A percentile compares a stretch with the other conserved stretches of the same genome.
These are phyloP conservation scores for Leishmania tropica DNA, from an alignment of 208 protist genomes.

Conservation along the genomic window DNA sequence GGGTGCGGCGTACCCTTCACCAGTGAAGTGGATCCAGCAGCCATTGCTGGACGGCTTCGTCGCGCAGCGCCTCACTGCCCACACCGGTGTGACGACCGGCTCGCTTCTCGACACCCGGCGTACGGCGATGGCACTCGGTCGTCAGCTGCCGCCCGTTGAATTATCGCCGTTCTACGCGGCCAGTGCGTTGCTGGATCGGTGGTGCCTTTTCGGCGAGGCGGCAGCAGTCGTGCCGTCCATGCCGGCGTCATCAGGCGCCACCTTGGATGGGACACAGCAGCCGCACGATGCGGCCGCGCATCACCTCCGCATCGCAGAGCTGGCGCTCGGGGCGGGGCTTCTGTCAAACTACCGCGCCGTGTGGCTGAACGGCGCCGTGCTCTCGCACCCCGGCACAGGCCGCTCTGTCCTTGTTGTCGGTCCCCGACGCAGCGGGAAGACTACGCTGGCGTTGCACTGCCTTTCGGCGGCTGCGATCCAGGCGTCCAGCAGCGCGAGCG, in stretches of 20 bases:
- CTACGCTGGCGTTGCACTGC: constrained; percentile 79
- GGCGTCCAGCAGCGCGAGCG: not conserved
- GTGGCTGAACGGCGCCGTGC: constrained; percentile 67
- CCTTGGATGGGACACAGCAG: not conserved
- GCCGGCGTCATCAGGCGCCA: not conserved
- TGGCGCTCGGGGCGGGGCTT: constrained; percentile 47
- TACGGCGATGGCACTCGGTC: constrained; percentile 29
- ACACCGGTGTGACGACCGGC: constrained; percentile 44
- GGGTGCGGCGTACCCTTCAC: constrained; percentile 8
- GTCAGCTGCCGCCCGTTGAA: constrained; percentile 42
- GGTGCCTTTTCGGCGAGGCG: constrained; percentile 69
- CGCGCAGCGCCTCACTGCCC: constrained; percentile 54
- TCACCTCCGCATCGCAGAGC: constrained; percentile 35
- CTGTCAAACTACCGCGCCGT: constrained; percentile 42
- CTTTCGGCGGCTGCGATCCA: constrained; percentile 17
- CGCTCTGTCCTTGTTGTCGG: constrained; percentile 57
- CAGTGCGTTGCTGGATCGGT: constrained; percentile 55
- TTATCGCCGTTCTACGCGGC: constrained; percentile 72
- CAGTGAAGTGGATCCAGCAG: constrained; percentile 63
- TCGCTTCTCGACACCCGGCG: constrained; percentile 37
- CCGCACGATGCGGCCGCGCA: constrained; percentile 19
- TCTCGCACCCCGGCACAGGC: constrained; percentile 41
- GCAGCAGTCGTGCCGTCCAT: constrained; percentile 10
- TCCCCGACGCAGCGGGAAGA: constrained; percentile 63
- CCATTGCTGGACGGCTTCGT: constrained; percentile 71